Base-by-base conservation (phyloP, 2,329 filamentous ascomycete genomes). In the Nothophoma quercina region DNA sequence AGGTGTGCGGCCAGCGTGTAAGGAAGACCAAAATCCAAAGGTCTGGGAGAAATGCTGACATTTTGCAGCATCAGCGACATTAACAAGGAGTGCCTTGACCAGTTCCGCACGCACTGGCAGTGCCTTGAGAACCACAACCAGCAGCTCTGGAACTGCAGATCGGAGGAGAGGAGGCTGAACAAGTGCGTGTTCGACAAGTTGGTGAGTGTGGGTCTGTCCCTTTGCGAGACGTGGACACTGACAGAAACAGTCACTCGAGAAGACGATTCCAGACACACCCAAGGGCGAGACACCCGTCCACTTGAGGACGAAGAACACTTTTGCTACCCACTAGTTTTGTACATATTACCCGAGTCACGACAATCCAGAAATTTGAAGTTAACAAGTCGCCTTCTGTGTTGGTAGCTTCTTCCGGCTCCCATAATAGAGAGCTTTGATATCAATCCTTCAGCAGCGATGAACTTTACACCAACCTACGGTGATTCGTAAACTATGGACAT, bases 101-200 rank as follows among this genome's bases (percentile, higher is more conserved):
- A 96, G 78, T 99, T 99, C 83, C 88, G 91, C 67, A 85, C 85
- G 71, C 95, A 99, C 81, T 99, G 93, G 92, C 83, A 91, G 70
- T 99, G 95, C 73, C 84, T 99, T 52, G 95, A 99, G 72, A 88
- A 96, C 80, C 93, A 96, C 81, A 99, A 99, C 82, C 95, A 99
- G 73, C 91, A 96, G 78, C 81, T 98, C 55, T 99, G 91, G 89
- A 91, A 98, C 72, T 99, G 95, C 81, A 86, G 95, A 68, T 87
- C 87, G 70, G 82, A 85, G 60, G 95, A 99, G 82, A 88, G 91
- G 85, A 88, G 88, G 73, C 81, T 99, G 69, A 99, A 97, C 83
- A 89, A 88, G 79, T 99, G 95, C 78, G 93, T 97, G 40, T 98
- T 90, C 73, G 88, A 97, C 64, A 98, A 97, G 75, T 78, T 99